These are phyloP conservation scores for Sphaerulina populicola DNA, from an alignment of 2,329 filamentous ascomycete species.

Conservation along the genomic window DNA sequence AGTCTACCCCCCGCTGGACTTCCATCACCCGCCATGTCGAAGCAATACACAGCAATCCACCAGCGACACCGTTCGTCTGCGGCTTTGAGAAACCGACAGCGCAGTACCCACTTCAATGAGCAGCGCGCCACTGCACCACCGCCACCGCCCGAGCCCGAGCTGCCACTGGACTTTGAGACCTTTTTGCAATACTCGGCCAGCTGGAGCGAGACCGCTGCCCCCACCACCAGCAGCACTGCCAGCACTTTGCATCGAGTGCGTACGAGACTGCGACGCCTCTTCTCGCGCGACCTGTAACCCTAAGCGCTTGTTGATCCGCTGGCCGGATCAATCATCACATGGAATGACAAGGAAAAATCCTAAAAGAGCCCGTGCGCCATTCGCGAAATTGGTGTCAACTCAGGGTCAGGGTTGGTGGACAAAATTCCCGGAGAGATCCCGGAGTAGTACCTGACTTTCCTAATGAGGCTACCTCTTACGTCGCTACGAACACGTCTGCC, in stretches of 20 bases:
- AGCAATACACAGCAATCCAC: not conserved
- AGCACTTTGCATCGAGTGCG: constrained; percentile 10
- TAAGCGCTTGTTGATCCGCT: not conserved
- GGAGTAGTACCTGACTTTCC: too few species aligned
- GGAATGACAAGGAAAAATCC: too few species aligned
- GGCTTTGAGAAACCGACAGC: not conserved
- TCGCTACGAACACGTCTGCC: too few species aligned
- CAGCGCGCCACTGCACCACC: constrained; percentile 4
- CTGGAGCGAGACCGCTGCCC: constrained; percentile 2
- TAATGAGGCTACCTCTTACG: too few species aligned
- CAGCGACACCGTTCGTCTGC: not conserved
- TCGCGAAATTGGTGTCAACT: not conserved
- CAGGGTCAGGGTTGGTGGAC: too few species aligned
- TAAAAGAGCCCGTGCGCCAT: not conserved
- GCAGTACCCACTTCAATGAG: constrained; percentile 1
- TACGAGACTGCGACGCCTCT: constrained; percentile 3
- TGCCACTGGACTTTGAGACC: constrained; percentile 4
- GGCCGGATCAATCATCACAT: not conserved
- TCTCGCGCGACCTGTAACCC: constrained; percentile 1
- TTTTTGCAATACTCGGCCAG: constrained; percentile 1
- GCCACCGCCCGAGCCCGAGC: not conserved
- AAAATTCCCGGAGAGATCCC: too few species aligned
- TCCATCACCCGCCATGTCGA: not conserved
- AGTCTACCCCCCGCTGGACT: not conserved
- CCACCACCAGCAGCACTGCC: constrained; percentile 7